Percentiles rank a stretch among this genome's conserved stretches.
phyloP scores from a whole-genome alignment of 2,329 filamentous ascomycete genomes.

The Zalaria sp. region DNA sequence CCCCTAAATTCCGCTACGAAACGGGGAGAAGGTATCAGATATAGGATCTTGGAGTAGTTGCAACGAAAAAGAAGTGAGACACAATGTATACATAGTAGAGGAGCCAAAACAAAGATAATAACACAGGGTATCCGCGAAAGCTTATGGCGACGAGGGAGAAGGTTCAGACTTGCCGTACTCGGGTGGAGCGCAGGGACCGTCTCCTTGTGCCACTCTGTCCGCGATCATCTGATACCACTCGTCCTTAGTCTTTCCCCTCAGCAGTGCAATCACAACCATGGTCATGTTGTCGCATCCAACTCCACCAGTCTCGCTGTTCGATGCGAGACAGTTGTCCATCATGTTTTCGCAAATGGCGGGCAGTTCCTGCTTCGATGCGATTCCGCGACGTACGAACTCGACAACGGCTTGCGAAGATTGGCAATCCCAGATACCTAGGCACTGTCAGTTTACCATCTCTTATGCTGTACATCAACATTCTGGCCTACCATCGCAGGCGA shows the following conservation, averaged over 20 bases:
- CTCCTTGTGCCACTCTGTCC: constrained; percentile 85
- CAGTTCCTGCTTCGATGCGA: constrained; percentile 89
- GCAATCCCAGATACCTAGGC: constrained; percentile 93
- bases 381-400: constrained; percentile 91
- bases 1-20: constrained; percentile 35
- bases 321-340: constrained; percentile 99
- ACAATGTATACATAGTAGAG: background rate
- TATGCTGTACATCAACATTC: background rate
- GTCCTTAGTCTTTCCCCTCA: constrained; percentile 85
- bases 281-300: constrained; percentile 99
- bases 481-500: constrained; percentile 76
- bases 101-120: background rate
- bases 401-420: constrained; percentile 95
- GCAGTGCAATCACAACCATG: constrained; percentile 78
- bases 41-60: background rate
- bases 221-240: constrained; percentile 97
- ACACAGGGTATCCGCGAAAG: background rate
- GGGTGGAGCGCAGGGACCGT: constrained; percentile 94
- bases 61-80: background rate
- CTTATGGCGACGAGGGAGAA: constrained; percentile 4
- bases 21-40: background rate
- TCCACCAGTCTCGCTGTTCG: constrained; percentile 93
- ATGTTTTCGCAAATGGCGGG: constrained; percentile 98
- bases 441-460: constrained; percentile 1
- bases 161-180: constrained; percentile 82